phyloP scores from a whole-genome alignment of 192 early-diverging fungal genomes.

The Irineochytrium annulatum region DNA sequence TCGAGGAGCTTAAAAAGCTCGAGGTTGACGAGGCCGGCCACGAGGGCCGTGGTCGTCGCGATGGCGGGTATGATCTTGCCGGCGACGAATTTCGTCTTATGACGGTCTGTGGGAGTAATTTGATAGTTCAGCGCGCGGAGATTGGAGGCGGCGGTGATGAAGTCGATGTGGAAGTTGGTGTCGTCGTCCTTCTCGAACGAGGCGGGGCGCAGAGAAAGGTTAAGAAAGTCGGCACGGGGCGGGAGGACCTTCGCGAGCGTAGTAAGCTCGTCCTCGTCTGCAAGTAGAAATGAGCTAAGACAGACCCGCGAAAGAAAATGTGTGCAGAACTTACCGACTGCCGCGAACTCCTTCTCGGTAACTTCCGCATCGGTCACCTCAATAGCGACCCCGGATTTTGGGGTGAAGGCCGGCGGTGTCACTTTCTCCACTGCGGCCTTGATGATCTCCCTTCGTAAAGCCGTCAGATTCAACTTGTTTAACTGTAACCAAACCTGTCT shows the following conservation, averaged over 20 bases:
- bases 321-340: no score
- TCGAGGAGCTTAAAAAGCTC: conserved; percentile 96
- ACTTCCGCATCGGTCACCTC: conserved; percentile 88
- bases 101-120: conserved; percentile 80
- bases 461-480: background rate
- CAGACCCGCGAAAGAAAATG: no score
- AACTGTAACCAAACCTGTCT: conserved; percentile 57
- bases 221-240: conserved; percentile 71
- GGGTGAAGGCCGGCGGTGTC: conserved; percentile 77
- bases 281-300: background rate
- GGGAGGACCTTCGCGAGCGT: conserved; percentile 67
- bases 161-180: conserved; percentile 99
- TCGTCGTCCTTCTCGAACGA: conserved; percentile 99
- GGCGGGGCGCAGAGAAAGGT: conserved; percentile 78
- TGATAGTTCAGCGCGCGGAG: conserved; percentile 82
- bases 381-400: conserved; percentile 93
- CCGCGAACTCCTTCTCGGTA: no score
- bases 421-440: conserved; percentile 60
- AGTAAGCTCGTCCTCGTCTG: conserved; percentile 29
- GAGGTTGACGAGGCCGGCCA: conserved; percentile 92
- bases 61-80: conserved; percentile 98
- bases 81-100: conserved; percentile 92
- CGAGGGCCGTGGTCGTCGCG: conserved; percentile 95
- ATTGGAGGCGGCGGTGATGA: conserved; percentile 97
- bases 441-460: conserved; percentile 42